phyloP scores from a whole-genome alignment of 164 flowering plant species.

The grape (Vitis vinifera) region DNA sequence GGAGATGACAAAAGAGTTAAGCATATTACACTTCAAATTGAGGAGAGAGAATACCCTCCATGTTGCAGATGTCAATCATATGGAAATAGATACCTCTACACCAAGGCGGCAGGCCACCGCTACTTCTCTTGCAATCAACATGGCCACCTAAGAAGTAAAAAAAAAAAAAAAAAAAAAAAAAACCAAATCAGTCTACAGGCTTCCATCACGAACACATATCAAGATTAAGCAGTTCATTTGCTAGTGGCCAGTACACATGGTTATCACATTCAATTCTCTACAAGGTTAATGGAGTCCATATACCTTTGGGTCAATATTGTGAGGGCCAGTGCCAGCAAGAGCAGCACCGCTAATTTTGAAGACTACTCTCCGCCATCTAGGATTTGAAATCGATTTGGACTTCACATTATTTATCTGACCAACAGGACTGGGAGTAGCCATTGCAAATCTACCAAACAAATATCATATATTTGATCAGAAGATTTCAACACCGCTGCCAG shows the following conservation, averaged over 20 bases:
- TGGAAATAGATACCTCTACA: slow-evolving; percentile 59
- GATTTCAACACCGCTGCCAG: too few species aligned
- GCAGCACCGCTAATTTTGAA: slow-evolving; percentile 93
- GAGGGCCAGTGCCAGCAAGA: slow-evolving; percentile 67
- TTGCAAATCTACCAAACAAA: slow-evolving; percentile 44
- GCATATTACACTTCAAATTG: slow-evolving; percentile 7
- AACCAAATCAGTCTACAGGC: slow-evolving; percentile 13
- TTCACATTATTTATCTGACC: slow-evolving; percentile 46
- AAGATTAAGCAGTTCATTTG: background rate
- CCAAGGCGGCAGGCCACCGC: slow-evolving; percentile 74
- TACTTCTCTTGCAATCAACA: slow-evolving; percentile 86
- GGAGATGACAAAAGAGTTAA: slow-evolving; percentile 6
- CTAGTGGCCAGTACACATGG: background rate
- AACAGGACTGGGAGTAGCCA: slow-evolving; percentile 35
- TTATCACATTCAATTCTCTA: background rate
- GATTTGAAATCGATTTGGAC: slow-evolving; percentile 52
- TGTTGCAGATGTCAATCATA: background rate
- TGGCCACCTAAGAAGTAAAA: slow-evolving; percentile 53
- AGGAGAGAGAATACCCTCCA: background rate
- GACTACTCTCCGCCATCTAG: slow-evolving; percentile 90
- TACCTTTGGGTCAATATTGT: slow-evolving; percentile 93
- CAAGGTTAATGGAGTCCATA: background rate
- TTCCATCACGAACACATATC: background rate
- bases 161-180: background rate
- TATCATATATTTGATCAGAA: slow-evolving; percentile 2